A percentile compares a stretch with the other conserved stretches of the same genome.
phyloP scores from a whole-genome alignment of 805 yeast genomes.

The Cyberlindnera xishuangbannaensis region DNA sequence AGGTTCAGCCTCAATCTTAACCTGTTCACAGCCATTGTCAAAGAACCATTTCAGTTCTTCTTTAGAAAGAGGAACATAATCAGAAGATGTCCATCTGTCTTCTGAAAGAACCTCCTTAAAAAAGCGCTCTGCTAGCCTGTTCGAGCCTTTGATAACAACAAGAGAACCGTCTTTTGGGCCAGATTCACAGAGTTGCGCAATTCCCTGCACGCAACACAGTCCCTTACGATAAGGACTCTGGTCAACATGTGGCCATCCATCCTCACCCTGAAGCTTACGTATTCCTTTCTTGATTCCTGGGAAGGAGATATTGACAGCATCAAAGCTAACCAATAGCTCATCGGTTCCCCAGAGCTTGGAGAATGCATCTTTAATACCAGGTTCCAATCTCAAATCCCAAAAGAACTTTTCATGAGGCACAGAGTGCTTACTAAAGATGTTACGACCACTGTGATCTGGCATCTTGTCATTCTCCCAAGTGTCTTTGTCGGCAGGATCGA shows the following conservation, averaged over 20 bases:
- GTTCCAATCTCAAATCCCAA: conserved; percentile 30
- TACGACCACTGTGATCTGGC: conserved; percentile 22
- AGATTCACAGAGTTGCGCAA: conserved; percentile 25
- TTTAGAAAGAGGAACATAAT: conserved; percentile 17
- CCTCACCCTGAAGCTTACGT: conserved; percentile 1
- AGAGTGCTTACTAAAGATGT: conserved; percentile 18
- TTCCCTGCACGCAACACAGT: conserved; percentile 30
- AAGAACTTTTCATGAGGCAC: conserved; percentile 28
- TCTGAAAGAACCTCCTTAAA: conserved; percentile 18
- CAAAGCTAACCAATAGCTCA: conserved; percentile 30
- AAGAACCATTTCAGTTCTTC: conserved; percentile 26
- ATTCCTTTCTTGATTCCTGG: conserved; percentile 22
- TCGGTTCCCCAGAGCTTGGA: conserved; percentile 29
- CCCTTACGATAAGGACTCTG: conserved; percentile 29
- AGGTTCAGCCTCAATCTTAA: conserved; percentile 27
- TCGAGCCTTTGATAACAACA: conserved; percentile 26
- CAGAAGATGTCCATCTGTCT: conserved; percentile 22
- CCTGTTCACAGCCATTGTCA: conserved; percentile 24
- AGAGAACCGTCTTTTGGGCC: conserved; percentile 29
- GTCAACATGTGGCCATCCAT: conserved; percentile 31
- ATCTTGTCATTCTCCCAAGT: conserved; percentile 28
- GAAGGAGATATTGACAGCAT: conserved; percentile 26
- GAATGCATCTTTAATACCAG: conserved; percentile 24
- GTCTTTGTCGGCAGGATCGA: conserved; percentile 23
- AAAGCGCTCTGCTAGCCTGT: conserved; percentile 21